Percentiles rank a stretch among this genome's conserved stretches.
phyloP scores from a whole-genome alignment of 345 rosid species.

The Gossypium mustelinum region DNA sequence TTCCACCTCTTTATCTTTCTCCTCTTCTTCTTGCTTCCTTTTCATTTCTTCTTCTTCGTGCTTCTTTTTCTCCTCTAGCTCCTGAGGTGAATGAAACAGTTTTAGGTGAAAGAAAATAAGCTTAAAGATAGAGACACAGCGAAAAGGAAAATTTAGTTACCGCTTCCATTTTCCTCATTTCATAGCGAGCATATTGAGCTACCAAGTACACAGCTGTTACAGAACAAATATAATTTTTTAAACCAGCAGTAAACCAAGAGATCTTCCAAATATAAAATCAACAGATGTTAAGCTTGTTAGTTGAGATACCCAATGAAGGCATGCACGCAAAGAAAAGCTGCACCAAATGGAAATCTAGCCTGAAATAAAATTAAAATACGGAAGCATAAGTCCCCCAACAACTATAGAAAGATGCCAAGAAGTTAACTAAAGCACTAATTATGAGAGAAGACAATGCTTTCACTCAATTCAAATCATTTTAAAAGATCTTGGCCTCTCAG shows the following conservation, averaged over 20 bases:
- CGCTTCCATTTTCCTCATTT: conserved; percentile 82
- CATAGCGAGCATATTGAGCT: conserved; percentile 79
- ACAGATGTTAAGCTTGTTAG: conserved; percentile 18
- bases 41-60: conserved; percentile 43
- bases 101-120: background rate
- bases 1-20: conserved; percentile 48
- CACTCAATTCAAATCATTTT: background rate
- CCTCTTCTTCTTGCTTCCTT: conserved; percentile 39
- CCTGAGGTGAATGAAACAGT: conserved; percentile 31
- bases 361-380: conserved; percentile 33
- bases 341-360: conserved; percentile 91
- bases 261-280: conserved; percentile 7
- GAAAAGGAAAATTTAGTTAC: conserved; percentile 29
- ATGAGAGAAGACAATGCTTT: background rate
- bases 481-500: background rate
- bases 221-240: conserved; percentile 28
- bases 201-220: conserved; percentile 78
- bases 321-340: conserved; percentile 86
- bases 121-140: background rate
- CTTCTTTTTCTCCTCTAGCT: conserved; percentile 53
- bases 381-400: conserved; percentile 14
- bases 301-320: conserved; percentile 78
- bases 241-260: conserved; percentile 17
- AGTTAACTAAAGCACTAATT: background rate
- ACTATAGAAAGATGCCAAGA: background rate